Percentiles rank a stretch among this genome's conserved stretches.
These are phyloP conservation scores for Lentinula boryana DNA, from an alignment of 768 basidiomycete species.

Conservation along the genomic window DNA sequence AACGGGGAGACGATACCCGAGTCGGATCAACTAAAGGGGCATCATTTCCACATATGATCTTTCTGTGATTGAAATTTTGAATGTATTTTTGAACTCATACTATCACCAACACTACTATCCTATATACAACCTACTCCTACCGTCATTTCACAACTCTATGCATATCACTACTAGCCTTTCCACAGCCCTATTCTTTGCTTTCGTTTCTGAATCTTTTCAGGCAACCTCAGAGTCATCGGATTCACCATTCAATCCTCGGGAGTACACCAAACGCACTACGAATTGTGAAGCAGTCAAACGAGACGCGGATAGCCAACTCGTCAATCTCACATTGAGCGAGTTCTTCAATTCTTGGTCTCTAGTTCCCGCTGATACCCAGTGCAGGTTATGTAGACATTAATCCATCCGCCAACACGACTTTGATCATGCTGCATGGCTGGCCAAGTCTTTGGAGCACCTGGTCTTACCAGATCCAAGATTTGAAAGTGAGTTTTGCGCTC, in stretches of 20 bases:
- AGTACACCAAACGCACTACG: conserved; percentile 26
- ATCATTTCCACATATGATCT: background rate
- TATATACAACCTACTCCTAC: background rate
- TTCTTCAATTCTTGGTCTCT: background rate
- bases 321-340: conserved; percentile 44
- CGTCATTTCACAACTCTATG: background rate
- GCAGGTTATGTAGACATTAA: conserved; percentile 65
- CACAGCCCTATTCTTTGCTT: background rate
- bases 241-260: conserved; percentile 28
- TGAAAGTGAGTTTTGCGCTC: conserved; percentile 35
- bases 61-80: background rate
- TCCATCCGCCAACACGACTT: conserved; percentile 38
- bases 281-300: conserved; percentile 39
- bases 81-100: background rate
- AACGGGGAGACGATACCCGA: background rate
- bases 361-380: background rate
- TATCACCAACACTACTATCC: background rate
- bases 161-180: background rate
- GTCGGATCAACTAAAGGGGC: background rate
- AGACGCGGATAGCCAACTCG: conserved; percentile 18
- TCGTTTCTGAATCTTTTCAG: background rate
- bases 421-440: conserved; percentile 77
- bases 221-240: background rate
- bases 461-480: conserved; percentile 64
- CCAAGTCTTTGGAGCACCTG: conserved; percentile 73